Evolutionary conservation across 148 eudicot genomes (phyloP), one percentile per base, ranked within the genome.

Genomic region (Nepenthes gracilis): DNA sequence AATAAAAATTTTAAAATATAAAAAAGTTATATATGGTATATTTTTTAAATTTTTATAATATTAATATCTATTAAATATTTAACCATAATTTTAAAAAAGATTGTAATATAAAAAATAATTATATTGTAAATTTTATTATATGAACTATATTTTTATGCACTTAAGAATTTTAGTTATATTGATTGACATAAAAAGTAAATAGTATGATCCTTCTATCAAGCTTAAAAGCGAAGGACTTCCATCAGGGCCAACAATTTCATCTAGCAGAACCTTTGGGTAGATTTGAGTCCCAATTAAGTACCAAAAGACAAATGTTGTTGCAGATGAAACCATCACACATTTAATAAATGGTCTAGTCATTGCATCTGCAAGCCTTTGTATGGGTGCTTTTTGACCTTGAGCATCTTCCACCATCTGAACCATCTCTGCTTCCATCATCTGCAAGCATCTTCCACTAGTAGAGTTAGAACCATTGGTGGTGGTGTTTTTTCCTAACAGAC

Each of bases 331-430:
- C 90, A 91, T 85, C 64, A 91, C 88, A 65, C 80, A 80, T 50
- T 85, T 87, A 47, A 91, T 96, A 78, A 91, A 91, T 12, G 97
- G 97, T 12, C 97, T 96, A 61, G 96, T 96, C 68, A 91, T 85
- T 63, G 83, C 75, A 83, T 91, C 97, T 55, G 97, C 97, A 63
- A 63, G 90, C 75, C 97, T 83, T 67, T 91, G 97, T 60, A 91
- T 87, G 57, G 97, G 97, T 68, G 97, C 97, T 77, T 91, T 96
- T 75, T 79, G 84, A 49, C 97, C 90, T 80, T 91, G 97, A 62
- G 97, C 97, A 72, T 91, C 97, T 81, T 87, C 97, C 70, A 91
- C 23, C 38, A 45, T 59, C 40, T 57, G 15, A 36, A 33, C 12
- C 15, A 4, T 2, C 13, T 33, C 59, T 33, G 12, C 3, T 57